Base-by-base conservation (phyloP, 768 basidiomycete genomes). In the Botryobasidium botryosum region DNA sequence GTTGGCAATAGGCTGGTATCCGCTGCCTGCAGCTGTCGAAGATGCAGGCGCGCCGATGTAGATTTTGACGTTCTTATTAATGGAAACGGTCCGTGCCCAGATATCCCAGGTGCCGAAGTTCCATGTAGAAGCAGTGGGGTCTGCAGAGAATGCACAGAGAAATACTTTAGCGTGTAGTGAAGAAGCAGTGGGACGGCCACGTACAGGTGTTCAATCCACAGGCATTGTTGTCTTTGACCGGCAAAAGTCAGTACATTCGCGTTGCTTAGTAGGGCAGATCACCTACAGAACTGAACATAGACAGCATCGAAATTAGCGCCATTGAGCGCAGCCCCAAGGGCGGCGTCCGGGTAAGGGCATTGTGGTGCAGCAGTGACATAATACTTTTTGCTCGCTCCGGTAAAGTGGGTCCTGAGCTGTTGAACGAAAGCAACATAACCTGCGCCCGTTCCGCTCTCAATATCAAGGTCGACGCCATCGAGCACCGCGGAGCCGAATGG, bases 401-500 rank as follows among this genome's bases (percentile, higher is more conserved):
- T 62, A 23, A 70, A 59, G 29, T 74, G 64, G 3, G 71, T 67
- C 6, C 72, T 68, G 36, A 79, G 68, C 44, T 64, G 57, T 48
- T 66, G 74, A 29, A 79, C 68, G 49, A 77, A 77, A 1, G 71
- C 63, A 3, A 60, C 61, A 51, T 74, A 77, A n/a, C n/a, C n/a
- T 29, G 66, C 61, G 4, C 59, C 56, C 20, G 66, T 65, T 15
- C 62, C 57, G n/a, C 74, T 71, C 59, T 83, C 79, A 50, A 84
- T 78, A 55, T 82, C 80, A 26, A 84, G 64, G 57, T 84, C 80
- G 21, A 51, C 50, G 6, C 81, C 81, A 52, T 83, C 80, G 21
- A 84, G 64, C 40, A 81, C 67, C 2, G 79, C 81, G 48, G 51
- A 59, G 21, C 81, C 81, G 52, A 84, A 84, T 0, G 80, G 81